These are phyloP conservation scores for Rhodotorula diobovata DNA, from an alignment of 768 basidiomycete genomes.

Conservation along the genomic window DNA sequence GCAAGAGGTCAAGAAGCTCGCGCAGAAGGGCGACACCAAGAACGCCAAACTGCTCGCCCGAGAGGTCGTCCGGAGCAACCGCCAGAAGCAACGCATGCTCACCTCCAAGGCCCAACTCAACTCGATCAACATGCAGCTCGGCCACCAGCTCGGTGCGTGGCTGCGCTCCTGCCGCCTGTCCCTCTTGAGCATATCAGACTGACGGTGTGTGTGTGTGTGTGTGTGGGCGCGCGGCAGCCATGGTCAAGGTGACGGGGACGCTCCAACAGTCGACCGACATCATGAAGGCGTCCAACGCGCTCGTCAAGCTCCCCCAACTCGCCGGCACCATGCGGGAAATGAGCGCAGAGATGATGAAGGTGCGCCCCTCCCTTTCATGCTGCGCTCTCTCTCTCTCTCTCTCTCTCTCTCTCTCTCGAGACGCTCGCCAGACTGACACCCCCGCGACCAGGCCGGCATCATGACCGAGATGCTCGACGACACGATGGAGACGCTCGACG, in stretches of 20 bases:
- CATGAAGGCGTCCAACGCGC: slow-evolving; percentile 92
- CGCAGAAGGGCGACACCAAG: slow-evolving; percentile 83
- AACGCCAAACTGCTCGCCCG: slow-evolving; percentile 84
- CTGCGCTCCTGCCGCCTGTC: background rate
- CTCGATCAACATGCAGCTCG: slow-evolving; percentile 81
- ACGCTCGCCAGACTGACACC: background rate
- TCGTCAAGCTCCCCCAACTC: slow-evolving; percentile 87
- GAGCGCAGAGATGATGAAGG: slow-evolving; percentile 99
- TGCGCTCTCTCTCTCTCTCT: too few species aligned
- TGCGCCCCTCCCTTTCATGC: slow-evolving; percentile 19
- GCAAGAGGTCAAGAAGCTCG: slow-evolving; percentile 77
- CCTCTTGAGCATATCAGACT: background rate
- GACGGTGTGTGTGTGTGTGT: background rate
- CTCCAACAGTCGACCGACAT: slow-evolving; percentile 97
- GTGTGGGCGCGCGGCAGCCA: too few species aligned
- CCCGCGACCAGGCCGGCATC: slow-evolving; percentile 62
- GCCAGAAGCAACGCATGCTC: slow-evolving; percentile 86
- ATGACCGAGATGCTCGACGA: slow-evolving; percentile 98
- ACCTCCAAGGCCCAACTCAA: slow-evolving; percentile 88
- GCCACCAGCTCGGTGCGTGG: slow-evolving; percentile 86
- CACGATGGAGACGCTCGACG: slow-evolving; percentile 62
- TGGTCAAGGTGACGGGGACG: slow-evolving; percentile 95
- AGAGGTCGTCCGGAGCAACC: slow-evolving; percentile 90
- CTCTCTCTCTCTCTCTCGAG: too few species aligned
- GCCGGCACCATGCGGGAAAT: slow-evolving; percentile 91